Evolutionary conservation across 768 basidiomycete species (phyloP).

Genomic region (Nidula microcarpa): DNA sequence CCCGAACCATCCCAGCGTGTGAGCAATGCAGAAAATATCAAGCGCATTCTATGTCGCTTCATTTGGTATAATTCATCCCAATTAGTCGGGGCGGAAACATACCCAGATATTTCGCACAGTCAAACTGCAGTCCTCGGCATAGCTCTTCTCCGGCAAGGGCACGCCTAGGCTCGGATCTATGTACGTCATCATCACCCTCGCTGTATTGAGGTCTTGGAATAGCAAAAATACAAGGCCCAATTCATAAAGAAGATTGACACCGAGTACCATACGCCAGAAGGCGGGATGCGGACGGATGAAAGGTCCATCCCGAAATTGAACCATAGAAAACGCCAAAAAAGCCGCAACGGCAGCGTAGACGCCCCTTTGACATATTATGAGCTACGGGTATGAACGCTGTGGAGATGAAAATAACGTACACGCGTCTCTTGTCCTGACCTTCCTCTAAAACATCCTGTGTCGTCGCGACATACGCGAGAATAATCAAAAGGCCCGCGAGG

Average conservation of each 20-base stretch:
- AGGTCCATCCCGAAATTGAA: constrained; percentile 88
- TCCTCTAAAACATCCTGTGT: constrained; percentile 83
- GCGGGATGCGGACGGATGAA: constrained; percentile 87
- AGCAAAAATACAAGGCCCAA: constrained; percentile 79
- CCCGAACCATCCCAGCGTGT: constrained; percentile 86
- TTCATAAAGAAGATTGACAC: constrained; percentile 81
- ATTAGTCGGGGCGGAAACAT: constrained; percentile 10
- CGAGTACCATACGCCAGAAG: constrained; percentile 79
- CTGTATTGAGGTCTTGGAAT: constrained; percentile 80
- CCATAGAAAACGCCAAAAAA: constrained; percentile 79
- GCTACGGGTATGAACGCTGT: not conserved
- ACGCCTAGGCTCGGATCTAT: constrained; percentile 71
- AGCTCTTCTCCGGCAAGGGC: constrained; percentile 80
- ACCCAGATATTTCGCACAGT: constrained; percentile 68
- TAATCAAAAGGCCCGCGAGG: constrained; percentile 59
- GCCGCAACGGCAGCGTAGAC: constrained; percentile 70
- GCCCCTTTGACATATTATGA: constrained; percentile 42
- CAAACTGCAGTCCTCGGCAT: constrained; percentile 77
- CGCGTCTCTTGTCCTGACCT: constrained; percentile 74
- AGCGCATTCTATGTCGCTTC: constrained; percentile 55
- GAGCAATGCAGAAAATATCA: constrained; percentile 85
- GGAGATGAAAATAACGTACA: constrained; percentile 47
- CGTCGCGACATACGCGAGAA: constrained; percentile 79
- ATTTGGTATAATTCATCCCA: constrained; percentile 1
- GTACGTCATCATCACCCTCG: constrained; percentile 73